Base-by-base conservation (phyloP, 345 rosid species). In the Brassica incana region DNA sequence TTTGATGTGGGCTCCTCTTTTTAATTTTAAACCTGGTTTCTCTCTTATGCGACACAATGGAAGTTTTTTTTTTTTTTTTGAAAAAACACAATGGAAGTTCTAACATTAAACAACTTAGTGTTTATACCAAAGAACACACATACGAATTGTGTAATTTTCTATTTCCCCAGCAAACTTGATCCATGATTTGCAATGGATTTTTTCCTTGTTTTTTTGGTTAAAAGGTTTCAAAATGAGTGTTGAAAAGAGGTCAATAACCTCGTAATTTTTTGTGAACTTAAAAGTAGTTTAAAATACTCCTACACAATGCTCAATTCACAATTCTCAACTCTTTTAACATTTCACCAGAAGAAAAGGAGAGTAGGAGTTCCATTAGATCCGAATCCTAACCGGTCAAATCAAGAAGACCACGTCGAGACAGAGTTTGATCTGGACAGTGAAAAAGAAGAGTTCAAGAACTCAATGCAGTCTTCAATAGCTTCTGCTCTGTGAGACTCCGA, bases 401-500 rank as follows among this genome's bases (percentile, higher is more conserved):
- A 84, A 75, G 88, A 84, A 77, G 89, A 87, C 80, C 80, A 76
- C 3, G 89, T 33, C 35, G 92, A 85, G 77, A 88, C 86, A 0
- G 97, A 91, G 81, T 87, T 95, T 70, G 94, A 90, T 79, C 95
- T 85, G 8, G 83, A 86, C 83, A 91, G 58, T 43, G 92, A 87
- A 52, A 88, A 79, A 77, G 81, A 86, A 15, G 92, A 90, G 65
- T 95, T 95, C 75, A 92, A 84, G 88, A 92, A 95, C 87, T 90
- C 87, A 68, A 95, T 95, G 81, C 99, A 95, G 66, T 95, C 97
- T 78, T 91, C 92, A 5, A 95, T 85, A 40, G 94, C 97, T 83
- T 95, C 97, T 52, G 92, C 97, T 81, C 90, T 64, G 38, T 91
- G 97, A 12, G 95, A 91, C 59, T 95, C 97, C 16, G 92, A 82